Evolutionary conservation across 352 stramenopile species (phyloP).

Genomic region (Phytophthora sojae): DNA sequence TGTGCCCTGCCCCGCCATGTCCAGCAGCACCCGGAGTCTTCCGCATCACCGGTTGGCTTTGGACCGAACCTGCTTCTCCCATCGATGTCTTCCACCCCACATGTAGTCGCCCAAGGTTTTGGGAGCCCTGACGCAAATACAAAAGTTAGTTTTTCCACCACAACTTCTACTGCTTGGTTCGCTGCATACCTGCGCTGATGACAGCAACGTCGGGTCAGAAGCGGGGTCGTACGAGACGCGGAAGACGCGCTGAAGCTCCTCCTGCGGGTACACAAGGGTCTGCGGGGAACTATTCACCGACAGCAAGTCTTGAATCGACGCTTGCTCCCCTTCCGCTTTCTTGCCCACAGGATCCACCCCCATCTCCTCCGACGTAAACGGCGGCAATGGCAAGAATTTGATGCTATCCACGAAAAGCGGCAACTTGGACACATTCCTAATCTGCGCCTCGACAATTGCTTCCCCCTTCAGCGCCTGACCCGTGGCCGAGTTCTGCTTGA

Average conservation of each 20-base stretch:
- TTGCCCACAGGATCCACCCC: constrained; percentile 12
- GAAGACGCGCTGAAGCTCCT: constrained; percentile 85
- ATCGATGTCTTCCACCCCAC: constrained; percentile 87
- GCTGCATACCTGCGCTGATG: constrained; percentile 40
- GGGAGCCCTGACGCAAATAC: constrained; percentile 43
- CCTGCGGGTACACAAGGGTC: constrained; percentile 78
- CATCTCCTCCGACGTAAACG: constrained; percentile 65
- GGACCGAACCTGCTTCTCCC: constrained; percentile 80
- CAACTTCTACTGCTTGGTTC: not conserved
- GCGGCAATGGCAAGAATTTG: constrained; percentile 68
- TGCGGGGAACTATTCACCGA: constrained; percentile 39
- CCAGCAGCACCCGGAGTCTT: constrained; percentile 41
- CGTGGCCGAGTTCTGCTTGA: constrained; percentile 62
- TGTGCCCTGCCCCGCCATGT: constrained; percentile 11
- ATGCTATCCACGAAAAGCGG: constrained; percentile 86
- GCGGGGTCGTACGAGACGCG: constrained; percentile 53
- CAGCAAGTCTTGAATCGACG: constrained; percentile 42
- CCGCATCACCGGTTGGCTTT: constrained; percentile 81
- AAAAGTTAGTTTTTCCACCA: not conserved
- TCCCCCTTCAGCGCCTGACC: constrained; percentile 47
- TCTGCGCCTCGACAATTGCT: constrained; percentile 79
- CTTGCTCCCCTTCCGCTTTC: constrained; percentile 3
- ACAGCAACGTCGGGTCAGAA: constrained; percentile 41
- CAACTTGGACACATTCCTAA: constrained; percentile 85
- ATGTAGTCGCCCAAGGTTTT: constrained; percentile 78